Conservation (phyloP, 495 filamentous ascomycete species). For the Penicillium herquei region DNA sequence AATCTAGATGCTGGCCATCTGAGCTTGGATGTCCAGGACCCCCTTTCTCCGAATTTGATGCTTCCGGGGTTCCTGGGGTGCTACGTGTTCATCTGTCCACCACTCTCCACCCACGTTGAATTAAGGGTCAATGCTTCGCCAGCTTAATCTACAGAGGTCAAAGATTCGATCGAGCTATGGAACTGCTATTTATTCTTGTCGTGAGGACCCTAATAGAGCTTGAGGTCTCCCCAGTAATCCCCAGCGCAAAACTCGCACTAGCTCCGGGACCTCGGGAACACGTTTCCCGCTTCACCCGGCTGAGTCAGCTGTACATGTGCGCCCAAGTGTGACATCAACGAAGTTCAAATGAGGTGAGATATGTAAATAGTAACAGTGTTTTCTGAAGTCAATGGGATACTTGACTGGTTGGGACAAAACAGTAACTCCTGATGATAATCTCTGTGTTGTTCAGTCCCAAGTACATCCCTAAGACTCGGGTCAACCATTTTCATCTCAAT, state of each 20-base stretch:
- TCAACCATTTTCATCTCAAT: no score
- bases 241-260: conserved; percentile 26
- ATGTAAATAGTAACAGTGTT: neutral
- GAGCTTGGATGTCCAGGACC: conserved; percentile 8
- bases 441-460: no score
- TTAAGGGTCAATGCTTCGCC: conserved; percentile 14
- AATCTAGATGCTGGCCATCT: neutral
- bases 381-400: no score
- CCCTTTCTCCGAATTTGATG: conserved; percentile 9
- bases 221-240: conserved; percentile 13
- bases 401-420: no score
- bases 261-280: conserved; percentile 27
- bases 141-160: neutral
- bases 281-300: conserved; percentile 23
- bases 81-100: conserved; percentile 13
- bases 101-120: conserved; percentile 11
- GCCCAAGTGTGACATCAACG: conserved; percentile 16
- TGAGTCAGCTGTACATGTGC: conserved; percentile 19
- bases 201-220: conserved; percentile 6
- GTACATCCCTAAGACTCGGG: no score
- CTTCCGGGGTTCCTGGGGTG: conserved; percentile 3
- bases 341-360: conserved; percentile 1
- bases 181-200: neutral
- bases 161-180: no score
- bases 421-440: no score